These are phyloP conservation scores for Aspergillus ellipticus DNA, from an alignment of 495 filamentous ascomycete genomes.

Conservation along the genomic window DNA sequence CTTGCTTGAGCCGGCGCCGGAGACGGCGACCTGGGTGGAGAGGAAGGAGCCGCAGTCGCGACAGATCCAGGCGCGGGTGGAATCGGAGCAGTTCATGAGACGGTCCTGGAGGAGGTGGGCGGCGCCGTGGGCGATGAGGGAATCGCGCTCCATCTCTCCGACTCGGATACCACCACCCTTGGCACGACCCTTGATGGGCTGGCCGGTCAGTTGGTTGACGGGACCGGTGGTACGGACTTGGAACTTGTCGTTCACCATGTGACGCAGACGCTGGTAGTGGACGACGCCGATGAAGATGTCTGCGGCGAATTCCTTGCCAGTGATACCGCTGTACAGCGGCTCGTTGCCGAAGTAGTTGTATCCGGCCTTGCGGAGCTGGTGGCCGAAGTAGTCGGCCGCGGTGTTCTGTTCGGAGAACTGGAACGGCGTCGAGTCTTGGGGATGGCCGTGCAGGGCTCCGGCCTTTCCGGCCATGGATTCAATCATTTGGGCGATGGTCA, in stretches of 20 bases:
- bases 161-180: constrained; percentile 98
- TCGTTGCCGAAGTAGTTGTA: constrained; percentile 99
- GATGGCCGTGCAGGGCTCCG: constrained; percentile 86
- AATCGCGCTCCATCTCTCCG: constrained; percentile 98
- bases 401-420: constrained; percentile 89
- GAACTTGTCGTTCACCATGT: constrained; percentile 99
- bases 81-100: constrained; percentile 93
- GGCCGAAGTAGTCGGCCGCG: constrained; percentile 90
- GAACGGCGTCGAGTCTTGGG: constrained; percentile 94
- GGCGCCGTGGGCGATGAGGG: constrained; percentile 87
- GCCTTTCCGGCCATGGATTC: constrained; percentile 95
- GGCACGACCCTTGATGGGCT: constrained; percentile 93
- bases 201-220: constrained; percentile 81
- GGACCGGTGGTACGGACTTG: constrained; percentile 95
- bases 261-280: constrained; percentile 93
- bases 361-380: constrained; percentile 88
- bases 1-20: constrained; percentile 28
- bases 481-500: constrained; percentile 99
- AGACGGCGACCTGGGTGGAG: constrained; percentile 69
- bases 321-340: constrained; percentile 95
- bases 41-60: constrained; percentile 83
- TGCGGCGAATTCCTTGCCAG: constrained; percentile 85
- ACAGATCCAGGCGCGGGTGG: constrained; percentile 83
- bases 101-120: constrained; percentile 94
- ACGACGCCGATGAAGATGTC: constrained; percentile 97